Evolutionary conservation across 176 grass and related monocot species (phyloP).

Genomic region (Oryza brachyantha): DNA sequence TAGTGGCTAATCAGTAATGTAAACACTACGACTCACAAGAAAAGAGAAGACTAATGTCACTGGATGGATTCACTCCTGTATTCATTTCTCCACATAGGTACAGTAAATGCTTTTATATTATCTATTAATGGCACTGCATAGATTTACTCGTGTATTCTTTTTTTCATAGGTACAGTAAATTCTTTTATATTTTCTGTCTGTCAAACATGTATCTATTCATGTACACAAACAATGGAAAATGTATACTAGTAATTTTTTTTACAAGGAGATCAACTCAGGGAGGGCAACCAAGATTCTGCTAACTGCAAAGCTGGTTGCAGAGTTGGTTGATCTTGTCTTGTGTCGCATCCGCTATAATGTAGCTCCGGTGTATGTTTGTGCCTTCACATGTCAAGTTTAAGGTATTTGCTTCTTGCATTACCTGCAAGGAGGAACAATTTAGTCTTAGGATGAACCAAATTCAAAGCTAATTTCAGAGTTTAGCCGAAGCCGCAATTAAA

Average conservation of each 20-base stretch:
- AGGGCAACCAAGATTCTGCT: slow-evolving; percentile 8
- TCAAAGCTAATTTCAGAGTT: background rate
- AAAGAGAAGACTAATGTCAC: no score
- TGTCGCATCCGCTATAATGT: slow-evolving; percentile 37
- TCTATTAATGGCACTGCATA: background rate
- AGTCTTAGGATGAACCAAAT: background rate
- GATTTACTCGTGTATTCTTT: background rate
- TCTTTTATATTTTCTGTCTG: background rate
- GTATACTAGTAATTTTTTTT: background rate
- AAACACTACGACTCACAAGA: no score
- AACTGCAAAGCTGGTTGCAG: slow-evolving; percentile 63
- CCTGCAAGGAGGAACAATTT: slow-evolving; percentile 36
- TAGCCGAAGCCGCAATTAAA: background rate
- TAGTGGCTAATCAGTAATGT: no score
- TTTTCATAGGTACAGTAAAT: background rate
- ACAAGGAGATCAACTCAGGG: slow-evolving; percentile 12
- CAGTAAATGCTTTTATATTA: no score
- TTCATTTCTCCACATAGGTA: no score
- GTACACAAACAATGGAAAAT: slow-evolving; percentile 36
- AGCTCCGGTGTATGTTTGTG: slow-evolving; percentile 33
- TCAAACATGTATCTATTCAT: slow-evolving; percentile 17
- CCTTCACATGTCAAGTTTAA: slow-evolving; percentile 48
- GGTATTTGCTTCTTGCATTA: slow-evolving; percentile 22
- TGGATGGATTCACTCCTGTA: no score
- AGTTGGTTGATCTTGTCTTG: slow-evolving; percentile 44